Conservation (phyloP, 1,284 basidiomycete genomes). For the Hypsizygus ulmarius region DNA sequence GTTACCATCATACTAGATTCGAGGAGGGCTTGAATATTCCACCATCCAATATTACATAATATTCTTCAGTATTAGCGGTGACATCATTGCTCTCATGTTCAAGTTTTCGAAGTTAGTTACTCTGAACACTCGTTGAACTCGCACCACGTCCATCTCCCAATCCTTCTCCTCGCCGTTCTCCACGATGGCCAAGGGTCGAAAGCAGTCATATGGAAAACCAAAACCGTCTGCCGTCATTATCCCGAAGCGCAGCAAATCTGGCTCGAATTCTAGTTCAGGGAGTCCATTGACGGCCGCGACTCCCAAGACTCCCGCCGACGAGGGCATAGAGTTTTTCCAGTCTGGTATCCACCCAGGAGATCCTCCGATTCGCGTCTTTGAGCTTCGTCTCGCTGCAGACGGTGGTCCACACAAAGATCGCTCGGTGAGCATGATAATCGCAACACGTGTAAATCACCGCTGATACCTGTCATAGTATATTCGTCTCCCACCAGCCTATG, state of each 20-base stretch:
- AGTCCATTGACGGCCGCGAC: conserved; percentile 36
- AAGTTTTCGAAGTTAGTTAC: neutral
- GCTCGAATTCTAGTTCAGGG: conserved; percentile 8
- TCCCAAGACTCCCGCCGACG: conserved; percentile 88
- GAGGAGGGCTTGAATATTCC: conserved; percentile 11
- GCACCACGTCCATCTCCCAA: conserved; percentile 10
- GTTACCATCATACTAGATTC: conserved; percentile 10
- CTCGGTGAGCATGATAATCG: conserved; percentile 54
- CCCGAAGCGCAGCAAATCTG: conserved; percentile 20
- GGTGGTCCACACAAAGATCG: conserved; percentile 85
- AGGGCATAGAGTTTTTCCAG: conserved; percentile 86
- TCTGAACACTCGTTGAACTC: conserved; percentile 5
- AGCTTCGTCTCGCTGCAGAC: conserved; percentile 82
- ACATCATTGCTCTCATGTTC: conserved; percentile 16
- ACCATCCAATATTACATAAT: conserved; percentile 11
- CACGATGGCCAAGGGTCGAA: conserved; percentile 27
- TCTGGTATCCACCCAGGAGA: conserved; percentile 53
- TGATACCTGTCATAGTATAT: conserved; percentile 65
- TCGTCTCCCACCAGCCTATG: conserved; percentile 87
- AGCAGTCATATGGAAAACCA: conserved; percentile 17
- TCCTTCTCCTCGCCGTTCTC: conserved; percentile 1
- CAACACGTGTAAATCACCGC: conserved; percentile 7
- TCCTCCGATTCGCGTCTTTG: conserved; percentile 75
- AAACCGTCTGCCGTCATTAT: conserved; percentile 26
- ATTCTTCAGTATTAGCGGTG: conserved; percentile 13